phyloP scores from a whole-genome alignment of 768 basidiomycete genomes.

The Rhodotorula toruloides region DNA sequence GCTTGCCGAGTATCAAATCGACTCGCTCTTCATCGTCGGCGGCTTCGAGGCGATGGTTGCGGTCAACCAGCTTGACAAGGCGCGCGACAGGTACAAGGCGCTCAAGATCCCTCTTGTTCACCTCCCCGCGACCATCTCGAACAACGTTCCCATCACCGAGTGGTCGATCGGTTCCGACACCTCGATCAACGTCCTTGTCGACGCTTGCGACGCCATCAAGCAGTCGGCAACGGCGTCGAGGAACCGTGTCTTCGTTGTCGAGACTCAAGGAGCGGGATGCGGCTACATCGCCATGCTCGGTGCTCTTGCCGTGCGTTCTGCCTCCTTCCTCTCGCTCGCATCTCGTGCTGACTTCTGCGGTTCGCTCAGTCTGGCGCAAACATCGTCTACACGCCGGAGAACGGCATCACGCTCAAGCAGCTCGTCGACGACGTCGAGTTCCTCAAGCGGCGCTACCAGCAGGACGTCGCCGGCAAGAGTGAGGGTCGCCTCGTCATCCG shows the following conservation, averaged over 20 bases:
- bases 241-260: slow-evolving; percentile 94
- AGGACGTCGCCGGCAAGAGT: slow-evolving; percentile 80
- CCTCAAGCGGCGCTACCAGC: slow-evolving; percentile 72
- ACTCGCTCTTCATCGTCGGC: slow-evolving; percentile 81
- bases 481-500: slow-evolving; percentile 90
- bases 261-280: slow-evolving; percentile 94
- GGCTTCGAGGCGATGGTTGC: slow-evolving; percentile 92
- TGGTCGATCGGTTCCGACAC: slow-evolving; percentile 94
- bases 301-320: slow-evolving; percentile 73
- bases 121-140: slow-evolving; percentile 83
- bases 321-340: background rate
- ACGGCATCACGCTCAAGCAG: slow-evolving; percentile 74
- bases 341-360: no score
- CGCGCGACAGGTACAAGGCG: slow-evolving; percentile 73
- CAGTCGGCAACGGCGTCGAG: slow-evolving; percentile 95
- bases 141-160: slow-evolving; percentile 96
- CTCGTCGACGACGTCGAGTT: slow-evolving; percentile 79
- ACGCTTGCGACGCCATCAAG: slow-evolving; percentile 97
- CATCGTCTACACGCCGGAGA: slow-evolving; percentile 89
- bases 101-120: slow-evolving; percentile 92
- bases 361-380: slow-evolving; percentile 71
- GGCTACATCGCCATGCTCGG: slow-evolving; percentile 95
- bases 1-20: slow-evolving; percentile 76
- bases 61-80: slow-evolving; percentile 70
- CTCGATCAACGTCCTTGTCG: slow-evolving; percentile 92